Percentiles rank a stretch among this genome's conserved stretches.
phyloP scores from a whole-genome alignment of 108 stramenopile species.

The Nitzschia inconspicua region DNA sequence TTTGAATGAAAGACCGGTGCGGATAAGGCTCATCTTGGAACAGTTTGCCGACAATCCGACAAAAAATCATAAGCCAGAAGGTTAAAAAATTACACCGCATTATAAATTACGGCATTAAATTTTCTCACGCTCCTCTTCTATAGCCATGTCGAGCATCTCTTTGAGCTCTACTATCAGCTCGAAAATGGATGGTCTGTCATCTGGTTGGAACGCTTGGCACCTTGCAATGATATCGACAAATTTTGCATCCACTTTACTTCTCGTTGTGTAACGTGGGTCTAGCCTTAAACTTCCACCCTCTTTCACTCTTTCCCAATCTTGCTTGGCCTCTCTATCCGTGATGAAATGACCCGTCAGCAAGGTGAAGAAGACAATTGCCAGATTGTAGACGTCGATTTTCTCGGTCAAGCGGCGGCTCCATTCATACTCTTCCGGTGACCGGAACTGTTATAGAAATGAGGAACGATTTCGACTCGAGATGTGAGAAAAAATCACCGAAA shows the following conservation, averaged over 20 bases:
- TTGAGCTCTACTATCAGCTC: slow-evolving; percentile 50
- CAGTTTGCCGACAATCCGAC: too few relatives aligned
- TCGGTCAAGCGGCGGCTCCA: slow-evolving; percentile 44
- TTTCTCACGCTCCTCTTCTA: too few relatives aligned
- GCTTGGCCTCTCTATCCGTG: slow-evolving; percentile 28
- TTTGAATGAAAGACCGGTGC: too few relatives aligned
- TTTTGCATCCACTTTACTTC: slow-evolving; percentile 46
- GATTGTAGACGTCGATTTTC: slow-evolving; percentile 65
- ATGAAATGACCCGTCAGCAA: slow-evolving; percentile 58
- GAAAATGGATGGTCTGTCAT: slow-evolving; percentile 60
- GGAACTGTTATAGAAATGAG: slow-evolving; percentile 24
- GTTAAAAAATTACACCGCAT: too few relatives aligned
- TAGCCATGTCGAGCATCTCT: too few relatives aligned
- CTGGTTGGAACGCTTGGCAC: slow-evolving; percentile 49
- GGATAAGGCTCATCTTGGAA: too few relatives aligned
- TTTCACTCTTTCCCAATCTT: slow-evolving; percentile 23
- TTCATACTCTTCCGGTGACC: slow-evolving; percentile 69
- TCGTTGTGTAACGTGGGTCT: slow-evolving; percentile 46
- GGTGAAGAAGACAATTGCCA: slow-evolving; percentile 68
- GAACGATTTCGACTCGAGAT: background rate
- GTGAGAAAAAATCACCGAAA: background rate
- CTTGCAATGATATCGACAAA: slow-evolving; percentile 49
- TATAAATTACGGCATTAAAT: too few relatives aligned
- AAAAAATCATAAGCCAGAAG: too few relatives aligned
- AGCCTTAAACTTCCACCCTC: slow-evolving; percentile 43